phyloP scores from a whole-genome alignment of 139 green algal species.

The Volvox reticuliferus region DNA sequence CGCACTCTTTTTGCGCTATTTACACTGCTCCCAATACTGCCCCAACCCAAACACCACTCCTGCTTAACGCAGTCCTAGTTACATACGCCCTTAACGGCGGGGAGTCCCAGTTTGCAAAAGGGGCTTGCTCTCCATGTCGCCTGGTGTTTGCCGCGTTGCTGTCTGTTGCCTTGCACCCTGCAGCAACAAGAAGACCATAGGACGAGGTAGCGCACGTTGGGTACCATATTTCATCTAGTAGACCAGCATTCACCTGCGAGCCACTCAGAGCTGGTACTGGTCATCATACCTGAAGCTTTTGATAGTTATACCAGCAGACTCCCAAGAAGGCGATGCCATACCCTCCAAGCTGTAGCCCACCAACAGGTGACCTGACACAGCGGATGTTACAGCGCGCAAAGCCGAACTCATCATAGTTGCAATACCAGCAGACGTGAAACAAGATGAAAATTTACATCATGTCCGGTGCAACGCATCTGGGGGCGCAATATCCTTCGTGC shows the following conservation, averaged over 20 bases:
- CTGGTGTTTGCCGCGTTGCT: neutral
- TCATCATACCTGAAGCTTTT: conserved; percentile 55
- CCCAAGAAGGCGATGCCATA: conserved; percentile 81
- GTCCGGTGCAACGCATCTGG: too few species aligned
- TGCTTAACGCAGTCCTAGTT: neutral
- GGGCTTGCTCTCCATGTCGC: conserved; percentile 9
- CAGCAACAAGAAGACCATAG: neutral
- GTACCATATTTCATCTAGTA: neutral
- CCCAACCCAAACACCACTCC: neutral
- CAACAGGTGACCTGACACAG: conserved; percentile 58
- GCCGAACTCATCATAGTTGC: too few species aligned
- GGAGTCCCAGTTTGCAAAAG: neutral
- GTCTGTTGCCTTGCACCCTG: neutral
- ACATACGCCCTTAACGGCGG: neutral
- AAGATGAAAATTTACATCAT: too few species aligned
- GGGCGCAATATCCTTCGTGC: too few species aligned
- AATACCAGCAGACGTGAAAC: too few species aligned
- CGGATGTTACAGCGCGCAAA: too few species aligned
- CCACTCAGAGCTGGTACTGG: neutral
- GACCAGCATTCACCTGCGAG: too few species aligned
- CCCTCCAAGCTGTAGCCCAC: conserved; percentile 71
- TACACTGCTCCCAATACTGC: too few species aligned
- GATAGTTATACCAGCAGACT: conserved; percentile 77
- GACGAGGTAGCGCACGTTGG: neutral
- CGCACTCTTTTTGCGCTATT: too few species aligned